phyloP scores from a whole-genome alignment of 257 asterid species.

The Cynanchum wilfordii region DNA sequence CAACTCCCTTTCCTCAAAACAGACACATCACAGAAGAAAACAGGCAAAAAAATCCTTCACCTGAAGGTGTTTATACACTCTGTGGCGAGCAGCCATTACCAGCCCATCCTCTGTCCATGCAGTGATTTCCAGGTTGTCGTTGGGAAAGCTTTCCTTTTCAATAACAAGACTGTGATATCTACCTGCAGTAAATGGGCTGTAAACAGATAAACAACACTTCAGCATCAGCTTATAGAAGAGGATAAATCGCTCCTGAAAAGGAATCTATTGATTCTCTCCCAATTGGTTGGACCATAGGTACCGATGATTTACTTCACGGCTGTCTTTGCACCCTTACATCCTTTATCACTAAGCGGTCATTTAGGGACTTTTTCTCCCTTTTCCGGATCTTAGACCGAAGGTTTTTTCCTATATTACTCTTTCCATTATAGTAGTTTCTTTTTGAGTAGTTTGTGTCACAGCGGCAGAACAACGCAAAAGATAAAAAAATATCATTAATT shows the following conservation, averaged over 20 bases:
- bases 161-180: slow-evolving; percentile 97
- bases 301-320: background rate
- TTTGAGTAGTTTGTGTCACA: no score
- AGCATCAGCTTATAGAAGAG: background rate
- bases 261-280: background rate
- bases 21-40: background rate
- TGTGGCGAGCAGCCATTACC: slow-evolving; percentile 96
- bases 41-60: slow-evolving; percentile 21
- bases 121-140: slow-evolving; percentile 70
- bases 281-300: background rate
- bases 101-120: slow-evolving; percentile 97
- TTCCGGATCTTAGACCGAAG: no score
- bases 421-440: no score
- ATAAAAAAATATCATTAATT: no score
- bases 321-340: no score
- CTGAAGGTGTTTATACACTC: slow-evolving; percentile 58
- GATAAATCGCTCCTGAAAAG: no score
- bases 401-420: no score
- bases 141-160: slow-evolving; percentile 77
- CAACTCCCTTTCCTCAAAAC: no score
- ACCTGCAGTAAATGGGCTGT: slow-evolving; percentile 93
- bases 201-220: background rate
- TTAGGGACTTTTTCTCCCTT: no score
- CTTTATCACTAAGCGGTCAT: no score
- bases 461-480: no score